Conservation (phyloP, 352 stramenopile species). For the Phytophthora constricta region DNA sequence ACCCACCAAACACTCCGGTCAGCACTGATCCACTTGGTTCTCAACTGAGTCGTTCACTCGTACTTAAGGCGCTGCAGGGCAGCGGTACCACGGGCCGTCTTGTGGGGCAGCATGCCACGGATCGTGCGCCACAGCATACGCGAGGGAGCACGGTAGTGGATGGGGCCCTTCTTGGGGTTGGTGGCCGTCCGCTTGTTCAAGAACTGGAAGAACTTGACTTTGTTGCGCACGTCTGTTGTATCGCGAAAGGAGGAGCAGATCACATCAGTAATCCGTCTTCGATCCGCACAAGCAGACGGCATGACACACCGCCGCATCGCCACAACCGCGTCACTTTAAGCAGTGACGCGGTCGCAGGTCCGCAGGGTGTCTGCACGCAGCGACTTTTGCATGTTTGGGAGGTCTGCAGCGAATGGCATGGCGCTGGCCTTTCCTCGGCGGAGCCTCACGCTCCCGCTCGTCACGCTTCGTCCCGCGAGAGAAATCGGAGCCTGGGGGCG, state of each 20-base stretch:
- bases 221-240: conserved; percentile 93
- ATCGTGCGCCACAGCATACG: conserved; percentile 94
- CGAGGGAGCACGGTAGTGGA: conserved; percentile 98
- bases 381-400: conserved; percentile 91
- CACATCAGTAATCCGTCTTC: conserved; percentile 37
- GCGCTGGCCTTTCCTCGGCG: background rate
- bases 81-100: conserved; percentile 95
- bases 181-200: conserved; percentile 98
- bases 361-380: conserved; percentile 87
- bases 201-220: conserved; percentile 99
- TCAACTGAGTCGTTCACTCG: conserved; percentile 48
- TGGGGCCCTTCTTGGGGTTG: conserved; percentile 97
- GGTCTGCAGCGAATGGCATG: conserved; percentile 28
- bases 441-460: background rate
- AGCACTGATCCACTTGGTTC: background rate
- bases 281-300: conserved; percentile 65
- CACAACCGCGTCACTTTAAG: conserved; percentile 18
- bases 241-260: conserved; percentile 35
- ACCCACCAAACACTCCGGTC: background rate
- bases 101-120: conserved; percentile 99
- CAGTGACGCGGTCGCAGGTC: conserved; percentile 33
- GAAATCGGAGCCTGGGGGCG: background rate
- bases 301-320: conserved; percentile 70
- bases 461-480: background rate
- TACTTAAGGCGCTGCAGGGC: conserved; percentile 96